Percentiles rank a stretch among this genome's conserved stretches.
Conservation (phyloP, 306 rosid species). For the Oemleria cerasiformis region DNA sequence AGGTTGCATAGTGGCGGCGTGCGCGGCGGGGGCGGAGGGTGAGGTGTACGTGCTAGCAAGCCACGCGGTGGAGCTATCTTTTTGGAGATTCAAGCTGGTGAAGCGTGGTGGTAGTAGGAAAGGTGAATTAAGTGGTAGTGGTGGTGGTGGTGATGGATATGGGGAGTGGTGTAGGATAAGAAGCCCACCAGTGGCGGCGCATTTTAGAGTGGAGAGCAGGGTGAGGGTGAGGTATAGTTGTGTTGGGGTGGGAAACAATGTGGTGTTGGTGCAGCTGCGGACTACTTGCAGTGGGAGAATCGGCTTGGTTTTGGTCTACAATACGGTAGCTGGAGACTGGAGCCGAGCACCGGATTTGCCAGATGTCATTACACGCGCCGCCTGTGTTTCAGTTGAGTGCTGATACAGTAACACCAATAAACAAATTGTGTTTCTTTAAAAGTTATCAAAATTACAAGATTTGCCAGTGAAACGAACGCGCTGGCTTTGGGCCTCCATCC, state of each 20-base stretch:
- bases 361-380: conserved; percentile 62
- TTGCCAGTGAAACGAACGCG: too few relatives aligned
- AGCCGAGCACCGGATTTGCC: conserved; percentile 48
- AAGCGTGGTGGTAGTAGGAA: neutral
- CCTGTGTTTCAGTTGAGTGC: conserved; percentile 63
- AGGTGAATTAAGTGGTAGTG: too few relatives aligned
- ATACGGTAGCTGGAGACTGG: conserved; percentile 51
- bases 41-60: conserved; percentile 52
- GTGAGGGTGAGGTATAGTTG: conserved; percentile 57
- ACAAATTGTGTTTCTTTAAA: too few relatives aligned
- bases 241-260: conserved; percentile 56
- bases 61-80: conserved; percentile 67
- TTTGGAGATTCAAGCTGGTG: conserved; percentile 70
- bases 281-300: conserved; percentile 32
- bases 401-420: neutral
- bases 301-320: conserved; percentile 55
- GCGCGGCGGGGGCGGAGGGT: conserved; percentile 29
- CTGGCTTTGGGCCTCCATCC: too few relatives aligned
- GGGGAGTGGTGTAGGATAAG: conserved; percentile 67
- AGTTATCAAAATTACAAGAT: too few relatives aligned
- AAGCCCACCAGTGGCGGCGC: conserved; percentile 55
- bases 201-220: conserved; percentile 34
- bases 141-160: conserved; percentile 17
- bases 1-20: conserved; percentile 76
- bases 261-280: conserved; percentile 49